A percentile compares a stretch with the other conserved stretches of the same genome.
Conservation (phyloP, 306 rosid genomes). For the Prunus mume region DNA sequence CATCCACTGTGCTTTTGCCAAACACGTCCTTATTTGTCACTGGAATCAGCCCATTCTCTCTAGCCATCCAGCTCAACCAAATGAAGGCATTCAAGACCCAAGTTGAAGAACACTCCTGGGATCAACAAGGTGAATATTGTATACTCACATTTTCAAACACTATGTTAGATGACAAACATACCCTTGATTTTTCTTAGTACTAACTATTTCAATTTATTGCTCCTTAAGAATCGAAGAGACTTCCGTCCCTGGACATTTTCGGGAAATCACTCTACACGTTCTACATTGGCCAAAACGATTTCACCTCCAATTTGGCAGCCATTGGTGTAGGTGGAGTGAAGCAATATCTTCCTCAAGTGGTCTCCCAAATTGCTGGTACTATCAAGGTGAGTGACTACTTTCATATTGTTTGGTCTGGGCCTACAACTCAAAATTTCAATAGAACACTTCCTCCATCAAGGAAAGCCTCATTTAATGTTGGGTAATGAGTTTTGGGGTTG, state of each 20-base stretch:
- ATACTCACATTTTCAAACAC: background rate
- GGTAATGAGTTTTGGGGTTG: background rate
- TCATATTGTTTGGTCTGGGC: background rate
- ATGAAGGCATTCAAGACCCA: slow-evolving; percentile 61
- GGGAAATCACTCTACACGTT: slow-evolving; percentile 66
- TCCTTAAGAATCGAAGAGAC: slow-evolving; percentile 33
- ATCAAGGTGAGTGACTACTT: slow-evolving; percentile 46
- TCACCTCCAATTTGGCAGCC: slow-evolving; percentile 65
- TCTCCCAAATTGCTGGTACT: slow-evolving; percentile 55
- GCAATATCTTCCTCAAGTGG: slow-evolving; percentile 58
- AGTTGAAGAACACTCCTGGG: slow-evolving; percentile 38
- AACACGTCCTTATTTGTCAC: slow-evolving; percentile 46
- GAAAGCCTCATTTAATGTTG: background rate
- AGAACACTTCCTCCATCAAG: too few species aligned
- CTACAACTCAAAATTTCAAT: background rate
- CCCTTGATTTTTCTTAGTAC: background rate
- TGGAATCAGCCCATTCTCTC: slow-evolving; percentile 78
- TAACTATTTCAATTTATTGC: background rate
- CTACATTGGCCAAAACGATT: slow-evolving; percentile 91
- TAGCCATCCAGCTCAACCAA: slow-evolving; percentile 77
- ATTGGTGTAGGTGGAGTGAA: slow-evolving; percentile 52
- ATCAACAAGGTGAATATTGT: slow-evolving; percentile 27
- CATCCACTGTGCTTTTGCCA: slow-evolving; percentile 73
- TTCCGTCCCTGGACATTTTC: slow-evolving; percentile 62
- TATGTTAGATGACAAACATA: background rate